These are phyloP conservation scores for Phascolomyces articulosus DNA, from an alignment of 371 early-diverging fungal genomes.

Conservation along the genomic window DNA sequence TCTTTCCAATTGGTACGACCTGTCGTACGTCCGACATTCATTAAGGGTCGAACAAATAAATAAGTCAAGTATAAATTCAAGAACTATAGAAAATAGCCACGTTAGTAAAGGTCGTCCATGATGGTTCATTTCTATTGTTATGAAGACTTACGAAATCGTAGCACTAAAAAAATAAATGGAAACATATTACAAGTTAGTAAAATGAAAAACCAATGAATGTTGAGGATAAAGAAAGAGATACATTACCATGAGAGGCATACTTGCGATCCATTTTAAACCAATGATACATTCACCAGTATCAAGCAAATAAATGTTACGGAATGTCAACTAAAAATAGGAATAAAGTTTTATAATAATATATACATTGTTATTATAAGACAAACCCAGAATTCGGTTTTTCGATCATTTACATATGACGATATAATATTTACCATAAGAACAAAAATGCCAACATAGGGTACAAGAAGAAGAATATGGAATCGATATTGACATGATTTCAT, in stretches of 20 bases:
- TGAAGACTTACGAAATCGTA: constrained; percentile 40
- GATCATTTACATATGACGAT: too few relatives aligned
- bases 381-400: background rate
- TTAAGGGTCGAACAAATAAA: constrained; percentile 48
- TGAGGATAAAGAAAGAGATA: background rate
- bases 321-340: constrained; percentile 32
- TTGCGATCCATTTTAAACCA: constrained; percentile 50
- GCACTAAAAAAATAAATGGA: constrained; percentile 14
- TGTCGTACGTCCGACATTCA: constrained; percentile 32
- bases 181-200: background rate
- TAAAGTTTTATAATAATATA: background rate
- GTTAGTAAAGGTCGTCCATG: background rate
- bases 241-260: constrained; percentile 48
- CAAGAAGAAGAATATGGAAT: constrained; percentile 28
- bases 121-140: background rate
- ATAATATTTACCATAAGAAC: constrained; percentile 41
- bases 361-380: background rate
- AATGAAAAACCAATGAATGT: background rate
- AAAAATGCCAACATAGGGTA: constrained; percentile 52
- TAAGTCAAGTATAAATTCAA: constrained; percentile 51
- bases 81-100: constrained; percentile 8
- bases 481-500: constrained; percentile 23
- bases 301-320: constrained; percentile 44
- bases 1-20: constrained; percentile 37
- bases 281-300: constrained; percentile 50